A percentile compares a stretch with the other conserved stretches of the same genome.
Evolutionary conservation across 2,329 filamentous ascomycete genomes (phyloP).

Genomic region (Aschersonia sp.): DNA sequence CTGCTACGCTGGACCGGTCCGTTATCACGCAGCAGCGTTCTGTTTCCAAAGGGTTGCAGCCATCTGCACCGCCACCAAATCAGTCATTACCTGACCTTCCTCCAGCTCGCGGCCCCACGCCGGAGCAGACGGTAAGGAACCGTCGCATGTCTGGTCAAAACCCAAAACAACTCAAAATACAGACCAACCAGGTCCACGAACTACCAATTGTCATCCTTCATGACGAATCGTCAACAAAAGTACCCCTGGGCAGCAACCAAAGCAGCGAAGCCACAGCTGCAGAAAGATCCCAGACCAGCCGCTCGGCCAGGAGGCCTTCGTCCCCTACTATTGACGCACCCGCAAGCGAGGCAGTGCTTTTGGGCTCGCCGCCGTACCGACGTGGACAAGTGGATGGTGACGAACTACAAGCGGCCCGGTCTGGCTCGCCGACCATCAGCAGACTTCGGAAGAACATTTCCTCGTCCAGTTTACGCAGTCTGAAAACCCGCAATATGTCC

Average conservation of each 20-base stretch:
- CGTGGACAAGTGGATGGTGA: slow-evolving; percentile 19
- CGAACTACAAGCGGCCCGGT: slow-evolving; percentile 23
- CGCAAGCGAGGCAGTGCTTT: slow-evolving; percentile 5
- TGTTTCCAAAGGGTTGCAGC: slow-evolving; percentile 8
- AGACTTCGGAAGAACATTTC: slow-evolving; percentile 52
- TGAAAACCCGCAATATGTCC: slow-evolving; percentile 63
- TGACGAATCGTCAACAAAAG: slow-evolving; percentile 1
- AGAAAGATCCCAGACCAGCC: slow-evolving; percentile 3
- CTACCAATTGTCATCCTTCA: slow-evolving; percentile 6
- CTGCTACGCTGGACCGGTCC: slow-evolving; percentile 53
- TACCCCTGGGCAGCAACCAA: slow-evolving; percentile 4
- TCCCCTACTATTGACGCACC: slow-evolving; percentile 2
- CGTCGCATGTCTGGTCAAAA: slow-evolving; percentile 71
- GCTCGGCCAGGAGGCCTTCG: slow-evolving; percentile 1
- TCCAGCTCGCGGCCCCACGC: slow-evolving; percentile 13
- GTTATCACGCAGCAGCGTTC: slow-evolving; percentile 6
- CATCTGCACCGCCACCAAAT: slow-evolving; percentile 32
- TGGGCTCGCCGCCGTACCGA: slow-evolving; percentile 18
- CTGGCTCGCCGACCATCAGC: slow-evolving; percentile 36
- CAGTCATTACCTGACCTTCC: slow-evolving; percentile 31
- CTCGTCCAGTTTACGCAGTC: slow-evolving; percentile 53
- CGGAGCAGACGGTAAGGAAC: slow-evolving; percentile 47
- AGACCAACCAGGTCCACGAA: slow-evolving; percentile 39
- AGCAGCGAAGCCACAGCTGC: slow-evolving; percentile 1
- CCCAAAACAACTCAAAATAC: slow-evolving; percentile 74